Conservation (phyloP, 1,284 basidiomycete species). For the Clitocybe nebularis region DNA sequence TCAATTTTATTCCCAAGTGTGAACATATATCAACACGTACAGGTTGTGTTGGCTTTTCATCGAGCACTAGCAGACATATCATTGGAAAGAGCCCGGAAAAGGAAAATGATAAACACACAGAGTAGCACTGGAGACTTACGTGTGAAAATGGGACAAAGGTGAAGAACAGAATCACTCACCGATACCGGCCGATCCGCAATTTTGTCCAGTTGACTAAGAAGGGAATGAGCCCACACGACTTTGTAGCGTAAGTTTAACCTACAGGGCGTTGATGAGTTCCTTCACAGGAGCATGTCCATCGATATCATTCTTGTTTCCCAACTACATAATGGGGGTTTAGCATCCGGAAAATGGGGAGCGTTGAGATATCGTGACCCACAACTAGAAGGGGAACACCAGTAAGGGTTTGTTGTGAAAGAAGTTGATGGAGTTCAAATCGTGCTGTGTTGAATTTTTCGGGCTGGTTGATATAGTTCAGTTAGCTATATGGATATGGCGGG, state of each 20-base stretch:
- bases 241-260: slow-evolving; percentile 32
- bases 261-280: slow-evolving; percentile 84
- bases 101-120: slow-evolving; percentile 42
- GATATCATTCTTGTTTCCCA: slow-evolving; percentile 96
- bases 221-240: no score
- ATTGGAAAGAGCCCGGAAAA: slow-evolving; percentile 14
- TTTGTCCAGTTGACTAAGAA: slow-evolving; percentile 69
- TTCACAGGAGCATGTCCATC: slow-evolving; percentile 78
- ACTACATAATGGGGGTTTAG: slow-evolving; percentile 31
- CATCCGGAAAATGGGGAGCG: background rate
- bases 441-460: slow-evolving; percentile 82
- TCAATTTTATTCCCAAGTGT: background rate
- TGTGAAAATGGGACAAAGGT: slow-evolving; percentile 5
- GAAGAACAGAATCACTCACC: slow-evolving; percentile 46
- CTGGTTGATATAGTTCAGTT: slow-evolving; percentile 32
- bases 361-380: slow-evolving; percentile 36
- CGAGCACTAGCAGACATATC: slow-evolving; percentile 60
- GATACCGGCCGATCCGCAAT: slow-evolving; percentile 84
- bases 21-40: slow-evolving; percentile 38
- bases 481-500: slow-evolving; percentile 2
- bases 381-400: slow-evolving; percentile 85
- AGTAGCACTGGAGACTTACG: slow-evolving; percentile 60
- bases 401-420: slow-evolving; percentile 74
- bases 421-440: slow-evolving; percentile 85
- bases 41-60: slow-evolving; percentile 95